A percentile compares a stretch with the other conserved stretches of the same genome.
phyloP scores from a whole-genome alignment of 257 asterid species.

The Plectranthus barbatus region DNA sequence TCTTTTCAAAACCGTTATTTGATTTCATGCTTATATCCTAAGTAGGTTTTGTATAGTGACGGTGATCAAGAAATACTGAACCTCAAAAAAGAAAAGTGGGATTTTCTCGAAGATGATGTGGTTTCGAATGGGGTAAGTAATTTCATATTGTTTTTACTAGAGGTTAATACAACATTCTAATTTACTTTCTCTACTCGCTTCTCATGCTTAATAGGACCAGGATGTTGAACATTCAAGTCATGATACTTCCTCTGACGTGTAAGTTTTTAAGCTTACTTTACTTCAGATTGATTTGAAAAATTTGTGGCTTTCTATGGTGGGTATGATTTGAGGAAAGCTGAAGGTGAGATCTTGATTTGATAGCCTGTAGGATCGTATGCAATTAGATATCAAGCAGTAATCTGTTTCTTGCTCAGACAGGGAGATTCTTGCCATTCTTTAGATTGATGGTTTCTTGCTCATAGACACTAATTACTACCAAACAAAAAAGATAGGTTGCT shows the following conservation, averaged over 20 bases:
- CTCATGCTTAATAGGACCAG: conserved; percentile 40
- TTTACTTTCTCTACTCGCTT: not conserved
- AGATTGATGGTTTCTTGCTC: conserved; percentile 2
- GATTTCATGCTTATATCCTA: conserved; percentile 6
- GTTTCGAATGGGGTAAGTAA: conserved; percentile 44
- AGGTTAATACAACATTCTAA: conserved; percentile 28
- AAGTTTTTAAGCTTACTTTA: conserved; percentile 19
- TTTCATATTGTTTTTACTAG: not conserved
- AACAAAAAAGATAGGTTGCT: no score
- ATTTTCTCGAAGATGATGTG: conserved; percentile 35
- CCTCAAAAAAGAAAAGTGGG: conserved; percentile 58
- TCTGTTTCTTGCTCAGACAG: conserved; percentile 4
- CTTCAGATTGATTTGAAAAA: not conserved
- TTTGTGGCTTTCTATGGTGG: conserved; percentile 1
- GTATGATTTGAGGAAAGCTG: not conserved
- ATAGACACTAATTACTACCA: not conserved
- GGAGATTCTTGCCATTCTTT: not conserved
- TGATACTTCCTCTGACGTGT: conserved; percentile 61
- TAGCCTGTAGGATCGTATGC: conserved; percentile 3
- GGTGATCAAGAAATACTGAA: conserved; percentile 71
- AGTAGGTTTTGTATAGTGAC: conserved; percentile 63
- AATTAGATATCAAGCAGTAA: not conserved
- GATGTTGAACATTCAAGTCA: conserved; percentile 46
- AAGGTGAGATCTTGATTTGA: conserved; percentile 17
- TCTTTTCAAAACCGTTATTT: conserved; percentile 10